These are phyloP conservation scores for Apiospora kogelbergensis DNA, from an alignment of 2,329 filamentous ascomycete genomes.

Conservation along the genomic window DNA sequence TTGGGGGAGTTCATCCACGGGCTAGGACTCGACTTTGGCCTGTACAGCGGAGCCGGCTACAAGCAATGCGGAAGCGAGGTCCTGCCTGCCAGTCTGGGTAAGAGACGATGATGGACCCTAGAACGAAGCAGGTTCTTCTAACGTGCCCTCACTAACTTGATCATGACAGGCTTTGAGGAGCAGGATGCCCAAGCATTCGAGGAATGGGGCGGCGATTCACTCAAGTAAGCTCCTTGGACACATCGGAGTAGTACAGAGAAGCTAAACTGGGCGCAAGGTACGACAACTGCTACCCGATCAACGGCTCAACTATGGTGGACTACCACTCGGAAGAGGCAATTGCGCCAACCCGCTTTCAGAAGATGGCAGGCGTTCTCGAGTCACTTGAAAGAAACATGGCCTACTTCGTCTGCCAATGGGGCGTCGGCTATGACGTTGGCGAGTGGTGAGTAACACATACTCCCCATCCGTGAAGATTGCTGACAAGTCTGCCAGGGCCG, in stretches of 20 bases:
- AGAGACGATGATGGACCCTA: neutral
- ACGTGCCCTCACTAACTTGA: neutral
- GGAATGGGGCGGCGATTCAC: slow-evolving; percentile 45
- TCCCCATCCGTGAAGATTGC: neutral
- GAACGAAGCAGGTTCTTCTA: neutral
- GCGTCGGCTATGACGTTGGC: slow-evolving; percentile 46
- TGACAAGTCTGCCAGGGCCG: slow-evolving; percentile 30
- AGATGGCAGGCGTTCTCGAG: slow-evolving; percentile 45
- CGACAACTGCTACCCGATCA: slow-evolving; percentile 49
- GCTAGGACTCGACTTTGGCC: slow-evolving; percentile 49
- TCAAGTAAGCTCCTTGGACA: slow-evolving; percentile 45
- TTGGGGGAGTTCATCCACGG: slow-evolving; percentile 50
- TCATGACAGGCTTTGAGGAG: slow-evolving; percentile 37
- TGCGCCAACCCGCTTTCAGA: slow-evolving; percentile 42
- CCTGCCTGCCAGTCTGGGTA: slow-evolving; percentile 45
- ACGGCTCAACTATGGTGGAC: slow-evolving; percentile 42
- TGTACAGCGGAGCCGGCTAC: slow-evolving; percentile 53
- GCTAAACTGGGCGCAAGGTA: slow-evolving; percentile 32
- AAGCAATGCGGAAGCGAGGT: slow-evolving; percentile 43
- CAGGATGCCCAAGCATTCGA: slow-evolving; percentile 41
- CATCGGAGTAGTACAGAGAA: neutral
- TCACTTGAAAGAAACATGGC: slow-evolving; percentile 40
- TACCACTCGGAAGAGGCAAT: slow-evolving; percentile 37
- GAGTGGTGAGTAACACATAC: slow-evolving; percentile 34
- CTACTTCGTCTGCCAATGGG: slow-evolving; percentile 56